Evolutionary conservation across 2,329 filamentous ascomycete genomes (phyloP).

Genomic region (Nemania abortiva): DNA sequence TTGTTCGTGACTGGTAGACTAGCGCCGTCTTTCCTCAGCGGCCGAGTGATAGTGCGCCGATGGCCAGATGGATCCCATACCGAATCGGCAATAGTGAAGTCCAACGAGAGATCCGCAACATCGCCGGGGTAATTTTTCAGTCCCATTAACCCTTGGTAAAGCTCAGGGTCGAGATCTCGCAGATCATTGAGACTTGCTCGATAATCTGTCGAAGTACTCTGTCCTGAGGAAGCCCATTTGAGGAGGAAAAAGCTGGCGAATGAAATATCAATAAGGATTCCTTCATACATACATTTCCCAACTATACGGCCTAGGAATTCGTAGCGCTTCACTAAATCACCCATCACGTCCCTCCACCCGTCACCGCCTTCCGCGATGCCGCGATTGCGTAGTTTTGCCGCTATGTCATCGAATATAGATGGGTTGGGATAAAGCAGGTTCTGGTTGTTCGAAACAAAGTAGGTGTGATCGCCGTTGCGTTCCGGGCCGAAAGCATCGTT

Average conservation of each 20-base stretch:
- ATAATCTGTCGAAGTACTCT: constrained; percentile 71
- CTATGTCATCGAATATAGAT: constrained; percentile 76
- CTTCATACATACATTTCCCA: constrained; percentile 97
- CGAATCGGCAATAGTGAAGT: constrained; percentile 89
- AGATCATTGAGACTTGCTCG: constrained; percentile 95
- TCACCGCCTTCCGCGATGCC: constrained; percentile 65
- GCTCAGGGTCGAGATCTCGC: constrained; percentile 87
- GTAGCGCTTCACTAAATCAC: constrained; percentile 76
- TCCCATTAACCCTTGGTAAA: constrained; percentile 86
- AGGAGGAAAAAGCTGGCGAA: constrained; percentile 97
- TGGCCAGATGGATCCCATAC: constrained; percentile 61
- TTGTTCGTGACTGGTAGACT: constrained; percentile 87
- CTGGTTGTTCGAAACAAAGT: constrained; percentile 87
- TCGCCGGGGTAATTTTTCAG: constrained; percentile 89
- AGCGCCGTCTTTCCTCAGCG: constrained; percentile 82
- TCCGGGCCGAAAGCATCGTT: constrained; percentile 77
- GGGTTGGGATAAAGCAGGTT: constrained; percentile 93
- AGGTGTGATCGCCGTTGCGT: constrained; percentile 61
- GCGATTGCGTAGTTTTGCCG: constrained; percentile 65
- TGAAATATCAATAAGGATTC: constrained; percentile 90
- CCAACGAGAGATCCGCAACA: constrained; percentile 82
- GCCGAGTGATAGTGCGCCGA: constrained; percentile 74
- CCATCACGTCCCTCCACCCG: constrained; percentile 69
- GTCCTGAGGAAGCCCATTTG: constrained; percentile 87
- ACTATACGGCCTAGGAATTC: constrained; percentile 94